Percentiles rank a stretch among this genome's conserved stretches.
phyloP scores from a whole-genome alignment of 2,329 filamentous ascomycete genomes.

The Nemania abortiva region DNA sequence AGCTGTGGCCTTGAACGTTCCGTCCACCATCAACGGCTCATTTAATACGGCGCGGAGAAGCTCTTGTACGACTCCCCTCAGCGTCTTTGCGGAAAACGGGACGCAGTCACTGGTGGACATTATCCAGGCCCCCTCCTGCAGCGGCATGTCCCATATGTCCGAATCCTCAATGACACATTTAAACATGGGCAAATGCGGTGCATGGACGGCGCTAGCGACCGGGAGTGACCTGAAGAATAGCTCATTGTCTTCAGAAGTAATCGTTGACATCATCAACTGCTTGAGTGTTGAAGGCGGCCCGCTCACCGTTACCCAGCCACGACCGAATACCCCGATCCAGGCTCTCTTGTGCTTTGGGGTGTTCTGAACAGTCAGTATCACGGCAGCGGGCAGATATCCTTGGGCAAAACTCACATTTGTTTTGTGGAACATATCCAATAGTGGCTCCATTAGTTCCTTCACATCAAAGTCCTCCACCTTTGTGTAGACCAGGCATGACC shows the following conservation, averaged over 20 bases:
- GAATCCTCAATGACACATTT: conserved; percentile 26
- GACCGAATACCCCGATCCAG: conserved; percentile 36
- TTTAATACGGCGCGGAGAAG: conserved; percentile 28
- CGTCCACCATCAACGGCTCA: conserved; percentile 28
- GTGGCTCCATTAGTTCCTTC: conserved; percentile 20
- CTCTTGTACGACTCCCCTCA: conserved; percentile 30
- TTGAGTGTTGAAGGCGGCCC: conserved; percentile 35
- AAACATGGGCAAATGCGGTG: conserved; percentile 34
- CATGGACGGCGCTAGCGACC: conserved; percentile 34
- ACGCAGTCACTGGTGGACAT: conserved; percentile 33
- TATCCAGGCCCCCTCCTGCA: conserved; percentile 34
- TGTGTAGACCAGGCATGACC: conserved; percentile 37
- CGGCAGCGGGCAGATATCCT: background rate
- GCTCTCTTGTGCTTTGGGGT: conserved; percentile 32
- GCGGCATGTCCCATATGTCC: conserved; percentile 36
- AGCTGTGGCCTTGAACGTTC: conserved; percentile 27
- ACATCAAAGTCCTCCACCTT: no score
- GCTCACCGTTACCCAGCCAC: conserved; percentile 35
- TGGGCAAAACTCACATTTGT: conserved; percentile 22
- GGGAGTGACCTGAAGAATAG: conserved; percentile 26
- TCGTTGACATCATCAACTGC: conserved; percentile 27
- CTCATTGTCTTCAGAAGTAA: conserved; percentile 3
- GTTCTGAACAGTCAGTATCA: conserved; percentile 26
- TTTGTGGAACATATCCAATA: conserved; percentile 36
- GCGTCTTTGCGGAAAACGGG: conserved; percentile 27